Evolutionary conservation across 371 early-diverging fungal species (phyloP), one percentile per base, ranked within the genome.

Genomic region (Mortierella sp.): DNA sequence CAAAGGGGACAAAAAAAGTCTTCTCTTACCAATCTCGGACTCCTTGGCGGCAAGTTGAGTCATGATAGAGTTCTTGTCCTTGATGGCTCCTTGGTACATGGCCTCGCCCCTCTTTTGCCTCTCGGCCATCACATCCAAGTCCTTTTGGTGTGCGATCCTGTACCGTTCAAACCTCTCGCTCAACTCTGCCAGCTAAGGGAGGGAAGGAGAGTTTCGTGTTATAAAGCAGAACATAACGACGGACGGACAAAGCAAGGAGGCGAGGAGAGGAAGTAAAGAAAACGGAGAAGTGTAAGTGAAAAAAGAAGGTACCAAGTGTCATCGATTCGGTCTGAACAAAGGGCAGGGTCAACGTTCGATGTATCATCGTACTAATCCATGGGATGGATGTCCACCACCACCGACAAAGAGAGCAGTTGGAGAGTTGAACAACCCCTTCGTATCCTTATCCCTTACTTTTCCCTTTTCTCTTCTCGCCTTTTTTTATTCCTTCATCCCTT

Each of bases 51-150:
- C 75, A 4, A 82, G 73, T 29, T 82, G 83, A 0, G 78, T 71
- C 58, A 74, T 74, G 39, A 78, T 66, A 24, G 75, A 64, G 45
- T 53, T 75, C 70, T 82, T 82, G 65, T 82, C 83, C 64, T 78
- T 82, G 75, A 82, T 58, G 39, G 68, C 74, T 16, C 69, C 63
- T 50, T 82, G 83, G 52, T 82, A 82, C 78, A 71, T 73, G 24
- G 52, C 22, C 44, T 82, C 83, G 61, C 74, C 66, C 67, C 72
- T 82, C 44, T 74, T 77, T 13, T 82, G 78, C 31, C 75, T 77
- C 52, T 82, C 83, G 31, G 29, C 61, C 65, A 77, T 47, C 5
- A 64, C 47, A 39, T 82, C 83, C 29, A 82, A 26, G 29, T 82
- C 83, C 40, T 61, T 64, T 66, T 82, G 83, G 31, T 78, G 78